Percentiles rank a stretch among this genome's conserved stretches.
Evolutionary conservation across 2,329 filamentous ascomycete species (phyloP).

Genomic region (Thielaviopsis populi): DNA sequence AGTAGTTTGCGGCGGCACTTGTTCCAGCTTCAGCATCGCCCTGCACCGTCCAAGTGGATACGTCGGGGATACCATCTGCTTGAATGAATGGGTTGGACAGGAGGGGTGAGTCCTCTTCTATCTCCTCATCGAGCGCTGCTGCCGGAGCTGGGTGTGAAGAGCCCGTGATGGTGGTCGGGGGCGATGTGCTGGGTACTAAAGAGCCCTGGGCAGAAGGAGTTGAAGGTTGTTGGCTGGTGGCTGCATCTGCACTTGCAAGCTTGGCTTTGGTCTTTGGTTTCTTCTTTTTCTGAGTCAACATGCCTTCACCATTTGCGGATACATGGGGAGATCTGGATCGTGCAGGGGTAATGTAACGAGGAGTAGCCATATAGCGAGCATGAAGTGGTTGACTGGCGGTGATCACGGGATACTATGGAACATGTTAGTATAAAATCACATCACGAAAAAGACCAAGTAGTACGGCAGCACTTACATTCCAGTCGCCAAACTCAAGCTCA

Average conservation of each 20-base stretch:
- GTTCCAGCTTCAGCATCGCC: neutral
- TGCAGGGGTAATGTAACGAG: constrained; percentile 10
- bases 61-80: constrained; percentile 3
- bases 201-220: neutral
- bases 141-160: neutral
- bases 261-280: constrained; percentile 22
- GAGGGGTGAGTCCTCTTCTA: neutral
- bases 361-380: constrained; percentile 39
- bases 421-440: neutral
- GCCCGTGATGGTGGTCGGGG: neutral
- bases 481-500: constrained; percentile 68
- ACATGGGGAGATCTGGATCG: constrained; percentile 19
- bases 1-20: constrained; percentile 18
- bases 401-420: constrained; percentile 71
- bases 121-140: neutral
- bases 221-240: neutral
- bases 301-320: constrained; percentile 19
- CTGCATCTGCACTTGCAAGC: neutral
- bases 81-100: constrained; percentile 13
- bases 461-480: constrained; percentile 56
- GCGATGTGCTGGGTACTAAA: neutral
- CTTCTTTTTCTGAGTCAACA: constrained; percentile 27
- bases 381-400: constrained; percentile 59
- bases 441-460: neutral
- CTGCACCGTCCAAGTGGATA: neutral